Conservation (phyloP, 2,329 filamentous ascomycete species). For the Botrytis pseudocinerea region DNA sequence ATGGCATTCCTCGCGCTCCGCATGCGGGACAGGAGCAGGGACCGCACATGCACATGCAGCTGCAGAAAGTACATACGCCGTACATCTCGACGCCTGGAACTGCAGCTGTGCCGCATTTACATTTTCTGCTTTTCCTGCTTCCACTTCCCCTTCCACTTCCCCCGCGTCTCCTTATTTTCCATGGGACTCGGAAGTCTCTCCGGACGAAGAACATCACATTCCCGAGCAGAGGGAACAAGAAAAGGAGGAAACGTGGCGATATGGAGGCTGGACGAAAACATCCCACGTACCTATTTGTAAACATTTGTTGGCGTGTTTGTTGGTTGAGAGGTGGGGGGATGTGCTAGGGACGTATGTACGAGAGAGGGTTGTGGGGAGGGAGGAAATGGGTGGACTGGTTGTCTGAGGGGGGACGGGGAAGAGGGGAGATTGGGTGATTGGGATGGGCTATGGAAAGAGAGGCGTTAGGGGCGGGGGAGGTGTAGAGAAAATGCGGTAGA, state of each 20-base stretch:
- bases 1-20: slow-evolving; percentile 37
- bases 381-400: slow-evolving; percentile 72
- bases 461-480: slow-evolving; percentile 45
- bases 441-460: neutral
- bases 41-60: slow-evolving; percentile 28
- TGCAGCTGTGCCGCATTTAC: slow-evolving; percentile 87
- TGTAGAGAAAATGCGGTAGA: neutral
- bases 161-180: neutral
- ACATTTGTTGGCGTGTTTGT: slow-evolving; percentile 80
- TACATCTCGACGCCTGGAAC: slow-evolving; percentile 76
- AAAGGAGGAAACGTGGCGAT: slow-evolving; percentile 39
- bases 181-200: neutral
- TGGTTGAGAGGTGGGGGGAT: slow-evolving; percentile 64
- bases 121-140: slow-evolving; percentile 63
- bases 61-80: slow-evolving; percentile 57
- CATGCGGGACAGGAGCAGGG: neutral
- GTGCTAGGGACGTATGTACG: slow-evolving; percentile 59
- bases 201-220: fast-evolving
- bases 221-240: slow-evolving; percentile 14
- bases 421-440: neutral
- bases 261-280: slow-evolving; percentile 50
- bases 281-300: slow-evolving; percentile 68
- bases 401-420: neutral
- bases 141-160: neutral
- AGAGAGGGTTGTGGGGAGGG: slow-evolving; percentile 54